Evolutionary conservation across 2,329 filamentous ascomycete species (phyloP).

Genomic region (Calonectria fujianensis): DNA sequence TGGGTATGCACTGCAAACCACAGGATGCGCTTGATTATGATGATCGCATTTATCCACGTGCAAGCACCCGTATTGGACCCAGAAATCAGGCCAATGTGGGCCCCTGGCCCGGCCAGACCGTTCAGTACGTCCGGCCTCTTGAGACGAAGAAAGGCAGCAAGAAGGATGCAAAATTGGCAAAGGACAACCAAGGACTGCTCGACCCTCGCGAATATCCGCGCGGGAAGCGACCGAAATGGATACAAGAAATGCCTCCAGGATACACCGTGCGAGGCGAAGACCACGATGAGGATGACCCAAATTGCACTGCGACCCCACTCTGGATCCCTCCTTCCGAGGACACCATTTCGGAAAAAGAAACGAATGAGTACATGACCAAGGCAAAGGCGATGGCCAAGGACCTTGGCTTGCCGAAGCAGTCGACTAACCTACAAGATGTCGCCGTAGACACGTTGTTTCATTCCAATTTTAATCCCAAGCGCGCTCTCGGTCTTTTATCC

Average conservation of each 20-base stretch:
- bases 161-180: constrained; percentile 85
- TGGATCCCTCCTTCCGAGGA: constrained; percentile 84
- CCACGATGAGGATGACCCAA: constrained; percentile 79
- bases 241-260: constrained; percentile 91
- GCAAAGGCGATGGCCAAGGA: constrained; percentile 79
- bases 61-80: constrained; percentile 92
- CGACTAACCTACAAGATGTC: constrained; percentile 91
- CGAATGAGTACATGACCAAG: constrained; percentile 85
- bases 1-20: constrained; percentile 95
- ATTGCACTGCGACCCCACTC: constrained; percentile 83
- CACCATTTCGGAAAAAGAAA: constrained; percentile 71
- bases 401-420: constrained; percentile 83
- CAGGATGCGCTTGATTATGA: constrained; percentile 98
- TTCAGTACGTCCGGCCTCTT: constrained; percentile 91
- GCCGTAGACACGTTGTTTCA: constrained; percentile 84
- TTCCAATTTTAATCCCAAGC: constrained; percentile 81
- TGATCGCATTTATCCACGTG: constrained; percentile 96
- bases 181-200: constrained; percentile 85
- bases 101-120: constrained; percentile 89
- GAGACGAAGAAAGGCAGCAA: constrained; percentile 90
- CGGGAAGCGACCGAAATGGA: constrained; percentile 92
- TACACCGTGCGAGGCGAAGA: constrained; percentile 92
- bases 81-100: constrained; percentile 92
- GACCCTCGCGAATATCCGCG: constrained; percentile 88
- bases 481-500: constrained; percentile 81